Base-by-base conservation (phyloP, 1,284 basidiomycete species). In the Ustilago vetiveriae region DNA sequence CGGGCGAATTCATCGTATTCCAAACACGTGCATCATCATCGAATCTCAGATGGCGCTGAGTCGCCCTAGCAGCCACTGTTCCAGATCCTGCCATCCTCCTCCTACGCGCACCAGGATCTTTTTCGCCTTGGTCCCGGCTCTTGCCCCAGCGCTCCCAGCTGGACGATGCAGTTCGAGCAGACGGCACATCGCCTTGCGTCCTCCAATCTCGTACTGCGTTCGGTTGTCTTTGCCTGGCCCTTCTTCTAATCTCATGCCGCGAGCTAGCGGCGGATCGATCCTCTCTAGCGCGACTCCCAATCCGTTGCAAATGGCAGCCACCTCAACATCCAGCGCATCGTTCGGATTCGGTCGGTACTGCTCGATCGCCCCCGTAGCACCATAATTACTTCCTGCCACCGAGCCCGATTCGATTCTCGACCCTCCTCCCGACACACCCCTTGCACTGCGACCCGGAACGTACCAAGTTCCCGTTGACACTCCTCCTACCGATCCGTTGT, bases 41-140 rank as follows among this genome's bases (percentile, higher is more conserved):
- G 24, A 17, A 21, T 0, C 27, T 9, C 42, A 69, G 29, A 49
- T 41, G n/a, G 52, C 33, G 45, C 64, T 51, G 22, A 72, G 63
- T 16, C 57, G 58, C 11, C 36, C 58, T 9, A 75, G 48, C 75
- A 92, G 87, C 82, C 91, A 92, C 72, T 90, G 83, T 74, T 88
- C 88, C 63, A 94, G 84, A 82, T 92, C 91, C 79, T 92, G 90
- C 92, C 91, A 94, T 36, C 91, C 91, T 24, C 79, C 79, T 4
- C 75, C 78, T 3, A 79, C 79, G 10, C 79, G 62, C 10, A 76
- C 76, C 32, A 79, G 64, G n/a, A 80, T 64, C 46, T 78, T 78
- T 30, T 67, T 72, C 14, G 71, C 70, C 33, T 78, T 78, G 17
- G 67, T 74, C 3, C 66, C 64, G 2, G 63, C 65, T 27, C 66